Evolutionary conservation across 2,329 filamentous ascomycete species (phyloP).

Genomic region (Phoma sp.): DNA sequence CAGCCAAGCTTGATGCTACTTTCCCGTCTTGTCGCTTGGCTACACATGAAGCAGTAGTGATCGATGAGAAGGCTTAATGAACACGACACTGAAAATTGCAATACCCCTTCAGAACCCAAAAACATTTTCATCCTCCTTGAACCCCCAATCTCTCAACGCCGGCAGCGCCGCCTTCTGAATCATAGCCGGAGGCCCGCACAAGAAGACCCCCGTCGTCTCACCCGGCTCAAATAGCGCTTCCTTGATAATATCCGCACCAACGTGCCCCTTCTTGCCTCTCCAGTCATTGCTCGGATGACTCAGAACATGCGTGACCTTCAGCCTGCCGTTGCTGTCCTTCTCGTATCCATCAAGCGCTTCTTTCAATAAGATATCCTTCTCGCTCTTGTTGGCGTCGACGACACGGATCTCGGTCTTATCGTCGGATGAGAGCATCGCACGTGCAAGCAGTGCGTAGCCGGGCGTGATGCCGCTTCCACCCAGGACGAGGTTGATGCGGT

Average conservation of each 20-base stretch:
- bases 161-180: constrained; percentile 61
- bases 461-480: constrained; percentile 61
- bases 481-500: constrained; percentile 56
- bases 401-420: constrained; percentile 52
- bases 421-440: constrained; percentile 45
- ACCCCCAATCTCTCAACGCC: constrained; percentile 55
- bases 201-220: constrained; percentile 52
- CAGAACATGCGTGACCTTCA: constrained; percentile 57
- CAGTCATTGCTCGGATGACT: constrained; percentile 54
- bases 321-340: constrained; percentile 45
- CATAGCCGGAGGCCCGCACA: constrained; percentile 60
- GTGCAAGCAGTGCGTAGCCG: constrained; percentile 58
- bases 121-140: constrained; percentile 53
- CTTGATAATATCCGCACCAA: constrained; percentile 52
- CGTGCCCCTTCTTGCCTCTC: constrained; percentile 55
- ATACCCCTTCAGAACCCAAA: constrained; percentile 49
- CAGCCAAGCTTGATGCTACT: not conserved
- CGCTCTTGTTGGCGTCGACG: constrained; percentile 57
- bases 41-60: not conserved
- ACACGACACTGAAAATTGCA: no score
- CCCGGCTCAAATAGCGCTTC: constrained; percentile 52
- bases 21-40: not conserved
- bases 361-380: constrained; percentile 56
- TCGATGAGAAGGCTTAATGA: no score
- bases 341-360: constrained; percentile 53